Evolutionary conservation across 805 yeast species (phyloP), one percentile per base, ranked within the genome.

Genomic region (Hyphopichia homilentoma): DNA sequence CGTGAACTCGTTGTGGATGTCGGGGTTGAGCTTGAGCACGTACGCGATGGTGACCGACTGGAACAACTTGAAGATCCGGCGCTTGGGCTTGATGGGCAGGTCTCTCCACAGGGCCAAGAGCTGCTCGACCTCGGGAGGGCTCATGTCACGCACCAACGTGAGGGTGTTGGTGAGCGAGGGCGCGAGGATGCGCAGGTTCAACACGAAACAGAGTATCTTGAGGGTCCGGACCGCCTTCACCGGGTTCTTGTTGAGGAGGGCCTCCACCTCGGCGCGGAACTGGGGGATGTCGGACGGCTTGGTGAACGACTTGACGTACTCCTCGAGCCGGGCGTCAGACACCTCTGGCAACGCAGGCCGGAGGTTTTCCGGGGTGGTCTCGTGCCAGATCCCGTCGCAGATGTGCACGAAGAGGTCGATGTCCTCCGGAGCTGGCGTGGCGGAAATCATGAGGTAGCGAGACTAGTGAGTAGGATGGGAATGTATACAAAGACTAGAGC

Each of bases 91-190:
- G 14, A 73, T 14, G 2, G 65, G 64, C 6, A 77, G 68, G 36
- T 53, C 53, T 21, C 64, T 48, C 77, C 76, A 70, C 4, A 57
- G 36, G 4, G 30, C 34, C 19, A 74, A 39, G 12, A 70, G 35
- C 2, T 32, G 38, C 28, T 50, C 60, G 13, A 64, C 47, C 39
- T 71, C 64, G 2, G 39, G 39, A 8, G 37, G 12, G 5, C 54
- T 30, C 73, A 67, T 67, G 11, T 67, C 69, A 13, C 52, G 41
- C 5, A 67, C 33, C 17, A 57, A 46, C 16, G 59, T 65, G 8
- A 57, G 40, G 6, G 65, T 47, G n/a, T 47, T 48, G n/a, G 70
- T 59, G 21, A 62, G 41, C 1, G 50, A 41, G 3, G 63, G 68
- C 21, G 62, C 50, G 11, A 51, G 37, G 6, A 61, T 32, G 30